phyloP scores from a whole-genome alignment of 1,284 basidiomycete species.

The Malassezia slooffiae region DNA sequence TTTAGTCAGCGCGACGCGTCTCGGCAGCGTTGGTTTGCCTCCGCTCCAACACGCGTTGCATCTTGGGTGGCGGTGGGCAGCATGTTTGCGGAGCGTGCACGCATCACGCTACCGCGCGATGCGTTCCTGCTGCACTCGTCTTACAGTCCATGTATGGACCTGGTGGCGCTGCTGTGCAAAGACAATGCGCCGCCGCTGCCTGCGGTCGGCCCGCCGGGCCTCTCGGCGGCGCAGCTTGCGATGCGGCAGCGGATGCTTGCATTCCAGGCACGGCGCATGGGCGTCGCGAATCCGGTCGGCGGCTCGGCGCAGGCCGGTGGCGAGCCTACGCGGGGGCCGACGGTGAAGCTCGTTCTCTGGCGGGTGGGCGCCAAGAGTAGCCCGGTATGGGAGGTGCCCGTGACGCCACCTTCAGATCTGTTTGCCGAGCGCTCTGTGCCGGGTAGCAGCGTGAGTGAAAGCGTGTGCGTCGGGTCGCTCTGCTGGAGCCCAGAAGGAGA shows the following conservation, averaged over 20 bases:
- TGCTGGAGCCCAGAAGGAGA: constrained; percentile 14
- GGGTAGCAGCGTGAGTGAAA: too few relatives aligned
- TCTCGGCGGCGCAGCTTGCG: constrained; percentile 13
- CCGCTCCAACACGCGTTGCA: too few relatives aligned
- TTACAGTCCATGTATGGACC: constrained; percentile 13
- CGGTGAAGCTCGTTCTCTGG: constrained; percentile 6
- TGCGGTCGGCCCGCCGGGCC: constrained; percentile 8
- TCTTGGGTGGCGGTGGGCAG: too few relatives aligned
- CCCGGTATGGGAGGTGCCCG: constrained; percentile 10
- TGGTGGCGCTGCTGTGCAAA: constrained; percentile 10
- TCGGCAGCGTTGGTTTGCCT: too few relatives aligned
- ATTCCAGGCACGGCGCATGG: constrained; percentile 14
- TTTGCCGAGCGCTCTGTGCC: neutral
- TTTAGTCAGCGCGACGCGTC: too few relatives aligned
- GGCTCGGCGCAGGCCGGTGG: neutral
- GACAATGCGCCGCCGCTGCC: constrained; percentile 7
- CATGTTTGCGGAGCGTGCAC: too few relatives aligned
- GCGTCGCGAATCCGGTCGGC: constrained; percentile 6
- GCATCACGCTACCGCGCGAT: constrained; percentile 6
- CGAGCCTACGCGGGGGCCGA: constrained; percentile 4
- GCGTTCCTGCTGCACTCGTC: constrained; percentile 7
- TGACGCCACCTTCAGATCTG: neutral
- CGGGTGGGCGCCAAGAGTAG: neutral
- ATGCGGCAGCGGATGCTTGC: constrained; percentile 16
- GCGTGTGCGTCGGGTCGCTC: constrained; percentile 1